Evolutionary conservation across 192 early-diverging fungal genomes (phyloP), one percentile per base, ranked within the genome.

Genomic region (Thamnidium elegans): DNA sequence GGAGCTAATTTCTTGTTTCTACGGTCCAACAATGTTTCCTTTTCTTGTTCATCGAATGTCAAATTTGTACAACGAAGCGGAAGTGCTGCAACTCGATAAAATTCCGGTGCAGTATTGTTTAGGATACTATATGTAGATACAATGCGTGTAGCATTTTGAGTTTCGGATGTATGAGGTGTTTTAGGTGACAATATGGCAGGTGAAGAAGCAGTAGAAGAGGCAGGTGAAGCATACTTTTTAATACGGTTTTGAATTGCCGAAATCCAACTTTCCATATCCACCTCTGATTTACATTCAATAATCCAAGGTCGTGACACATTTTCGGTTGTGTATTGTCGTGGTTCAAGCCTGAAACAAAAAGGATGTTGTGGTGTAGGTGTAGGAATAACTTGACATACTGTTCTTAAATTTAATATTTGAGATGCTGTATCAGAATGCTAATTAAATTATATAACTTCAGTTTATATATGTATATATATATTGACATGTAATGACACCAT

Each of bases 261-360:
- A 10, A 64, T 21, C 63, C 63, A 64, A 14, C 30, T 36, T 2
- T 53, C 51, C 63, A 64, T 64, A 6, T 45, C 51, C 7, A 54
- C 43, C 15, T 64, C 63, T 11, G 63, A 64, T 11, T 53, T 23
- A n/a, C 63, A 64, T n/a, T 64, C 63, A 43, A 64, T 53, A n/a
- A 51, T 53, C 63, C 63, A 64, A 7, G 63, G 51, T 43, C 56
- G 14, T 42, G 17, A 21, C 13, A 19, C 4, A 7, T 17, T 11
- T 64, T 64, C 30, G 30, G 50, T 54, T 51, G 31, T 20, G 19
- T 58, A 23, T 21, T 61, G 10, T 32, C 21, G 8, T 48, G 39
- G 36, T 19, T 53, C 51, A 39, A 64, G 20, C 21, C 51, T 6
- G 36, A 64, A 44, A 42, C 63, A 64, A 19, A 54, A 53, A 3